phyloP scores from a whole-genome alignment of 768 basidiomycete species.

The Candolleomyces eurysporus region DNA sequence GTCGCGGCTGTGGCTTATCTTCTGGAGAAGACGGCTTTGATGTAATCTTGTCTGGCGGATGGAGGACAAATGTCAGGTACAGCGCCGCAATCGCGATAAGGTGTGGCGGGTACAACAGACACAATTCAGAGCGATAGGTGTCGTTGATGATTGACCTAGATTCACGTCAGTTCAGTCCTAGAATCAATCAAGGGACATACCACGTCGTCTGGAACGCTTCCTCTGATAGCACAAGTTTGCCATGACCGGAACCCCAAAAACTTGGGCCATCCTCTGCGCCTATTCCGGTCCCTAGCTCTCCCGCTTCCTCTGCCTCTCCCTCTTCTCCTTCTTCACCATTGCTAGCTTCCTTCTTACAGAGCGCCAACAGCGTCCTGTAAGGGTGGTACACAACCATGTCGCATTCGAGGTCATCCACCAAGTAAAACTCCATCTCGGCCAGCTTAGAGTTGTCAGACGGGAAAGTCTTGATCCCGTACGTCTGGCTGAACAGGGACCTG shows the following conservation, averaged over 20 bases:
- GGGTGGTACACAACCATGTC: slow-evolving; percentile 94
- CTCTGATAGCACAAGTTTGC: slow-evolving; percentile 72
- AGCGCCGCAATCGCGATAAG: slow-evolving; percentile 90
- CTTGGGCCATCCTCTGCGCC: slow-evolving; percentile 52
- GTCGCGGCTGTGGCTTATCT: slow-evolving; percentile 31
- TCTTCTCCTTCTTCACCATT: slow-evolving; percentile 51
- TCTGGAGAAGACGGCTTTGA: slow-evolving; percentile 8
- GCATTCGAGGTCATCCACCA: slow-evolving; percentile 94
- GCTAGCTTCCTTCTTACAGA: slow-evolving; percentile 57
- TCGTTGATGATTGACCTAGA: slow-evolving; percentile 95
- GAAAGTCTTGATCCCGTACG: slow-evolving; percentile 59
- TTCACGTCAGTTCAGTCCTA: background rate
- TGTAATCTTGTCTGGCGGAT: slow-evolving; percentile 47
- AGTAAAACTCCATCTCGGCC: slow-evolving; percentile 99
- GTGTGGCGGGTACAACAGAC: slow-evolving; percentile 94
- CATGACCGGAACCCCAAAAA: slow-evolving; percentile 82
- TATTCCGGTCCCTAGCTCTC: slow-evolving; percentile 39
- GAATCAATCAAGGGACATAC: slow-evolving; percentile 39
- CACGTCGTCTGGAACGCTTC: slow-evolving; percentile 88
- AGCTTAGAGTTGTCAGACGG: slow-evolving; percentile 86
- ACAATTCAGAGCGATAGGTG: slow-evolving; percentile 89
- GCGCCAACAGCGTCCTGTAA: slow-evolving; percentile 80
- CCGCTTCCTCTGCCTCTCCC: slow-evolving; percentile 22
- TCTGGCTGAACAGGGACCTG: slow-evolving; percentile 70
- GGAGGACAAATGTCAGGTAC: slow-evolving; percentile 81